A percentile compares a stretch with the other conserved stretches of the same genome.
Evolutionary conservation across 139 green algal genomes (phyloP).

Genomic region (Chlamydomonas applanata): DNA sequence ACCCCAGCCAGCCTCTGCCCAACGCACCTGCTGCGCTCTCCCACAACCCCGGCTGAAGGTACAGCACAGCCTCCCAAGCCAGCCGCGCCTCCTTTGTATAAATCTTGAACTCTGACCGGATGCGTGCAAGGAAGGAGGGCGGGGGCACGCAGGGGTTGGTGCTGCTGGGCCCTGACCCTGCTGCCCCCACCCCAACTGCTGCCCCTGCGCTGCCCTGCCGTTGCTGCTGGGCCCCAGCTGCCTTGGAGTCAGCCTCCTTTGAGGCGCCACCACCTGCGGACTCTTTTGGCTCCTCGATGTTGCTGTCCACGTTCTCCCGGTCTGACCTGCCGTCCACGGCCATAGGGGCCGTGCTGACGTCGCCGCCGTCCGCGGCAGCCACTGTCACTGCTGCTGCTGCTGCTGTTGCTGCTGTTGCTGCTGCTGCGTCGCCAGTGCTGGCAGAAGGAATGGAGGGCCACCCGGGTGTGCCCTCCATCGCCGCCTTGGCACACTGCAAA

Average conservation of each 20-base stretch:
- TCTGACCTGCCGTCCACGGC: neutral
- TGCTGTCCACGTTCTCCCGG: too few species aligned
- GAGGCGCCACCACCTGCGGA: too few species aligned
- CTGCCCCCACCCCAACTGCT: neutral
- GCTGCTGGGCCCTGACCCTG: neutral
- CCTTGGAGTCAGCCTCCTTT: too few species aligned
- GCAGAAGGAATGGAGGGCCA: conserved; percentile 5
- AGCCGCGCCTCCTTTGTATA: conserved; percentile 38
- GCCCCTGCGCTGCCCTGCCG: neutral
- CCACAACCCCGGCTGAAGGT: conserved; percentile 9
- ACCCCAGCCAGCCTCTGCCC: too few species aligned
- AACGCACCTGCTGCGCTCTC: neutral
- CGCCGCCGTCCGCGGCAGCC: neutral
- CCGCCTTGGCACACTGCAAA: conserved; percentile 20
- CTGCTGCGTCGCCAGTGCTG: neutral
- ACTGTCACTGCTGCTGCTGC: neutral
- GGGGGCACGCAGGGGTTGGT: neutral
- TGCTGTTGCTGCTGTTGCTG: conserved; percentile 5
- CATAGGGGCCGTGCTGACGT: too few species aligned
- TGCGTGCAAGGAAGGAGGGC: conserved; percentile 3
- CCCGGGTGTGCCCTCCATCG: neutral
- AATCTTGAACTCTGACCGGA: conserved; percentile 30
- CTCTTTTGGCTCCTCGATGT: too few species aligned
- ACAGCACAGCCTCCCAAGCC: conserved; percentile 64
- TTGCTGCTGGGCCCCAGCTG: too few species aligned